phyloP scores from a whole-genome alignment of 75 land plant species.

The Pinus tabuliformis region DNA sequence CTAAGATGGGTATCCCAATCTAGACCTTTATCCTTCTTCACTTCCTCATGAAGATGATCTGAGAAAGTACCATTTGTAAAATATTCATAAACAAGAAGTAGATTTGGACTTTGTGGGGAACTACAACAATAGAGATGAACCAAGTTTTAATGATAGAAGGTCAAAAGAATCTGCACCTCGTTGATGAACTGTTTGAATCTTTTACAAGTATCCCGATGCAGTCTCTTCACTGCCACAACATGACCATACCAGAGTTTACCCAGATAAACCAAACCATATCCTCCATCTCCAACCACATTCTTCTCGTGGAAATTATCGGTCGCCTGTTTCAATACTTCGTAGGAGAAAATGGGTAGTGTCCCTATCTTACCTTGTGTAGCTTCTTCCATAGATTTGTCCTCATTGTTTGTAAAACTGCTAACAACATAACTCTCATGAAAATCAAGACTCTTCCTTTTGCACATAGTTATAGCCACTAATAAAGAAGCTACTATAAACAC shows the following conservation, averaged over 20 bases:
- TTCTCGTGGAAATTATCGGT: constrained; percentile 14
- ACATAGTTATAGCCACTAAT: neutral
- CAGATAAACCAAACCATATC: constrained; percentile 26
- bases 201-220: neutral
- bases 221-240: too few relatives aligned
- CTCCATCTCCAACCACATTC: constrained; percentile 10
- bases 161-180: neutral
- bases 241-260: too few relatives aligned
- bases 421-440: too few relatives aligned
- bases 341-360: neutral
- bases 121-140: constrained; percentile 20
- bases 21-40: neutral
- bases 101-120: neutral
- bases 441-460: neutral
- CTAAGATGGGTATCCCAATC: constrained; percentile 15
- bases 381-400: neutral
- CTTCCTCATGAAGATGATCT: constrained; percentile 23
- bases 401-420: too few relatives aligned
- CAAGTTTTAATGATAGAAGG: constrained; percentile 17
- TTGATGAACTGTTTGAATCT: constrained; percentile 10
- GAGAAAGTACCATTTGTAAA: constrained; percentile 30
- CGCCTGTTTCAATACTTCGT: neutral
- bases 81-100: constrained; percentile 40
- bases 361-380: neutral
- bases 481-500: neutral